Evolutionary conservation across 2,329 filamentous ascomycete species (phyloP).

Genomic region (Thelonectria discophora): DNA sequence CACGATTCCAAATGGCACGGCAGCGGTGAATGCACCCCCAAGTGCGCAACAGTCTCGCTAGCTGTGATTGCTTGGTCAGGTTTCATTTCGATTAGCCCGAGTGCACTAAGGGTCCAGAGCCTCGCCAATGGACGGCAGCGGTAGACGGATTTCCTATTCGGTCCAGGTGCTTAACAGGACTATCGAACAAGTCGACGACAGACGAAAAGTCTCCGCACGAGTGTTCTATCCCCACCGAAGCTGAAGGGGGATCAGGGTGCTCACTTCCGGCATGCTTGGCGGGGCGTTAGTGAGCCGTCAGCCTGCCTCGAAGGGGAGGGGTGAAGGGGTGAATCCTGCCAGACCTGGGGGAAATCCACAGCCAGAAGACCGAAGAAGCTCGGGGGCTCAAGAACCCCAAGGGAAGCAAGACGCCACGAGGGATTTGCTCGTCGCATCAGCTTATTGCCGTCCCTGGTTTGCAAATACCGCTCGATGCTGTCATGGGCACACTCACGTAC

Average conservation of each 20-base stretch:
- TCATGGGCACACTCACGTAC: neutral
- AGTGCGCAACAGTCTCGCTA: conserved; percentile 25
- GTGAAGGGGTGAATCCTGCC: conserved; percentile 12
- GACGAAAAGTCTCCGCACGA: conserved; percentile 23
- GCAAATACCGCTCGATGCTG: conserved; percentile 27
- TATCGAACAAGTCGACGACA: conserved; percentile 8
- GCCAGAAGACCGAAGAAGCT: neutral
- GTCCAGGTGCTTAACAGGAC: conserved; percentile 22
- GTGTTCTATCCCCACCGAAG: conserved; percentile 27
- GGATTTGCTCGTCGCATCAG: conserved; percentile 24
- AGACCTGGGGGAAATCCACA: conserved; percentile 26
- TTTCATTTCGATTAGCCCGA: conserved; percentile 29
- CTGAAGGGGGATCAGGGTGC: conserved; percentile 23
- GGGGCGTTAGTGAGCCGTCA: conserved; percentile 25
- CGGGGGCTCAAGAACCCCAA: conserved; percentile 8
- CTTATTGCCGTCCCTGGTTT: conserved; percentile 23
- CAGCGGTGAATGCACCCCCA: conserved; percentile 30
- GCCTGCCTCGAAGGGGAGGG: conserved; percentile 8
- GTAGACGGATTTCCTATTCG: conserved; percentile 42
- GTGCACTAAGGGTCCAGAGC: conserved; percentile 28
- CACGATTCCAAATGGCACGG: conserved; percentile 12
- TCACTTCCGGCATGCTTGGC: conserved; percentile 26
- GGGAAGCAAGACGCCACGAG: conserved; percentile 26
- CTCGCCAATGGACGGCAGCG: conserved; percentile 34
- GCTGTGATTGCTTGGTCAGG: conserved; percentile 20